Percentiles rank a stretch among this genome's conserved stretches.
phyloP scores from a whole-genome alignment of 805 yeast species.

The Vanderwaltozyma verrucispora region DNA sequence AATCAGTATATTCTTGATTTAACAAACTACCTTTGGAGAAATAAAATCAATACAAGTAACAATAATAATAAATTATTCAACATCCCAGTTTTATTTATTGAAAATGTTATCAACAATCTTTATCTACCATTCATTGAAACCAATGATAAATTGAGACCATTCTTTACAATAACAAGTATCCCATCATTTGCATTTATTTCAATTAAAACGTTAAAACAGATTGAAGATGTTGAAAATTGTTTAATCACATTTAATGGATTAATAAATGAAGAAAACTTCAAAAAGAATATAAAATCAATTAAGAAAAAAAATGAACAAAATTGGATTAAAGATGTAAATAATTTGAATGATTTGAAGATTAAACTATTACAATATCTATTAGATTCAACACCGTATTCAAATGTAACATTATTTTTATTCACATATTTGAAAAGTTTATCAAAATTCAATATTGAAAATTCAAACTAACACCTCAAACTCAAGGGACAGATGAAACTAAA shows the following conservation, averaged over 20 bases:
- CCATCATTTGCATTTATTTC: conserved; percentile 18
- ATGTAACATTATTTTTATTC: conserved; percentile 41
- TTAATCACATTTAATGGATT: conserved; percentile 3
- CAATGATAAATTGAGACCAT: conserved; percentile 7
- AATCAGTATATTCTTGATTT: conserved; percentile 20
- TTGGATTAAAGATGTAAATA: conserved; percentile 13
- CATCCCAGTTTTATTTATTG: conserved; percentile 18
- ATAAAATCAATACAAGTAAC: conserved; percentile 13
- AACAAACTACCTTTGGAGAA: conserved; percentile 26
- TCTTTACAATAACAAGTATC: conserved; percentile 18
- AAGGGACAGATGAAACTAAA: no score
- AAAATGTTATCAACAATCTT: conserved; percentile 7
- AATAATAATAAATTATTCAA: conserved; percentile 11
- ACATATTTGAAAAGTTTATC: conserved; percentile 43
- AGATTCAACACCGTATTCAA: conserved; percentile 33
- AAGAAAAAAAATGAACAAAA: no score
- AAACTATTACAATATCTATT: conserved; percentile 33
- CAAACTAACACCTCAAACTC: no score
- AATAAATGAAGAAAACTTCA: conserved; percentile 17
- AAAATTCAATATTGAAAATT: conserved; percentile 13
- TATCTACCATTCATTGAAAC: conserved; percentile 6
- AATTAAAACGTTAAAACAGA: conserved; percentile 3
- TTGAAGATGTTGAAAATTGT: conserved; percentile 6
- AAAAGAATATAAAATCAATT: neutral
- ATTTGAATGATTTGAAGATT: conserved; percentile 38